Base-by-base conservation (phyloP, 164 flowering plant genomes). In the Stephania cephalantha region DNA sequence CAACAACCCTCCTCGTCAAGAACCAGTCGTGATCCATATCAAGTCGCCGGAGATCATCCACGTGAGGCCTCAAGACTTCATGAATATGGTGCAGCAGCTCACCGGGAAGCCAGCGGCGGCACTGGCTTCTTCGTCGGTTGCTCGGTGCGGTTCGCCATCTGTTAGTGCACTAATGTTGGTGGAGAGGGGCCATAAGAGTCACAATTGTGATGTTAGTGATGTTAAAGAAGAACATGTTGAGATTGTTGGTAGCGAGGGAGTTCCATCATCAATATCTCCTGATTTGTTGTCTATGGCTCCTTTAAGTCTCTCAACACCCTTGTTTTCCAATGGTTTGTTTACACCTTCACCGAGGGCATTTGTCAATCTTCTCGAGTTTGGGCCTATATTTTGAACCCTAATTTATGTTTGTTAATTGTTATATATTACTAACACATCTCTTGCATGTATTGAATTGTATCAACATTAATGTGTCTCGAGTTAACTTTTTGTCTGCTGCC, bases 41-140 rank as follows among this genome's bases (percentile, higher is more conserved):
- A 71, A 64, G 44, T 84, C 88, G 29, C 90, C 90, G 0, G 73
- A 82, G 77, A 68, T 84, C 29, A 80, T 85, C 15, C 86, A 83
- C 12, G 84, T 83, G 0, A 58, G 69, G 12, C 84, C 88, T 30
- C 82, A 82, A 9, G 85, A 87, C 50, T 87, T 87, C 79, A 84
- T 65, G 88, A 55, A 50, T n/a, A 31, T 82, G 5, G 90, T 87
- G 72, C 90, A 87, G 55, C 77, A 77, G 5, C 87, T 87, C 1
- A 87, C 89, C 0, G 89, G 89, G 7, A 83, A 81, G 10, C 48
- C 69, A 6, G 20, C 70, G 12, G 12, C 70, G 11, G 12, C 76
- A 18, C 29, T 46, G 42, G 46, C 75, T 46, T 30, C 82, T 3
- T 65, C 79, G 6, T 9, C 70, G 3, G 6, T 25, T 18, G 13